Percentiles rank a stretch among this genome's conserved stretches.
phyloP scores from a whole-genome alignment of 1,139 yeast genomes.

The Scheffersomyces illinoinensis region DNA sequence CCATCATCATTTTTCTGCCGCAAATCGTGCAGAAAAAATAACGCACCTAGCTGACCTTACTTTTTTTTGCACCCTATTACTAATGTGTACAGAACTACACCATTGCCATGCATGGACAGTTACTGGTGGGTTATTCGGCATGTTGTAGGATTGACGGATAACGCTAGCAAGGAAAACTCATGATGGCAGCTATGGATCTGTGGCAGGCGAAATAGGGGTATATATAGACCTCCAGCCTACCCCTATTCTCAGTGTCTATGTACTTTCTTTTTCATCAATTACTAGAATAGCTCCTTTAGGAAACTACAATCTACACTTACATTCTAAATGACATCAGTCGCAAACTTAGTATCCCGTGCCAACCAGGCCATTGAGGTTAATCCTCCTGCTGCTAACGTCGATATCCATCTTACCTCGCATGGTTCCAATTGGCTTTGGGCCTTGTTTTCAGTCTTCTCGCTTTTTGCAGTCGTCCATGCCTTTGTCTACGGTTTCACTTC shows the following conservation, averaged over 20 bases:
- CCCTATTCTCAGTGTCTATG: not conserved
- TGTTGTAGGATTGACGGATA: not conserved
- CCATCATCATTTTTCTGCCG: not conserved
- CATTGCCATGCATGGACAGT: not conserved
- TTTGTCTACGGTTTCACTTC: conserved; percentile 39
- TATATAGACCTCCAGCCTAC: not conserved
- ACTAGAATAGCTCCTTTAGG: not conserved
- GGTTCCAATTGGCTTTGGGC: conserved; percentile 79
- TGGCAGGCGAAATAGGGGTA: not conserved
- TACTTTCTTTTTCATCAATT: not conserved
- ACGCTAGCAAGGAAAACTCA: not conserved
- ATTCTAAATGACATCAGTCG: conserved; percentile 6
- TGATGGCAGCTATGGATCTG: not conserved
- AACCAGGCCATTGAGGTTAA: conserved; percentile 55
- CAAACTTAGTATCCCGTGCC: conserved; percentile 17
- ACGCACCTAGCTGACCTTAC: not conserved
- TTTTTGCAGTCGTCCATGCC: conserved; percentile 43
- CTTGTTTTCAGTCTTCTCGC: conserved; percentile 51
- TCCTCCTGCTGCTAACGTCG: conserved; percentile 39
- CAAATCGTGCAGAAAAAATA: not conserved
- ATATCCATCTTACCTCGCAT: conserved; percentile 54
- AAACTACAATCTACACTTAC: not conserved
- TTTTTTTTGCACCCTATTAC: not conserved
- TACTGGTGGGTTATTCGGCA: not conserved
- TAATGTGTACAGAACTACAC: not conserved